Evolutionary conservation across 306 rosid species (phyloP).

Genomic region (Cucurbita moschata): DNA sequence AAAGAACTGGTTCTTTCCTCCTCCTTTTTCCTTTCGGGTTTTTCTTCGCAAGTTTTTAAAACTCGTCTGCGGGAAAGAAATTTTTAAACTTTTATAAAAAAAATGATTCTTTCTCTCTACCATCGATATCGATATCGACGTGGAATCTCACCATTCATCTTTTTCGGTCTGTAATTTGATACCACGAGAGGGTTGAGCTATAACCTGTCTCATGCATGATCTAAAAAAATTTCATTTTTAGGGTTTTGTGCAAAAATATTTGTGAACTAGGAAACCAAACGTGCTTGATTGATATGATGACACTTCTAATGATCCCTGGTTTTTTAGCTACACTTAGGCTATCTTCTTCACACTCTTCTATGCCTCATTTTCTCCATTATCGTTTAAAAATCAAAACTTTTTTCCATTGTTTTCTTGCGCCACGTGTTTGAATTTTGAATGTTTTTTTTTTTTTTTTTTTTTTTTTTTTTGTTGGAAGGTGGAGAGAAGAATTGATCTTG

Average conservation of each 20-base stretch:
- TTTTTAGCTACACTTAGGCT: slow-evolving; percentile 7
- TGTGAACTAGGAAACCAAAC: slow-evolving; percentile 46
- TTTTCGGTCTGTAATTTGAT: too few relatives aligned
- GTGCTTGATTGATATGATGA: slow-evolving; percentile 67
- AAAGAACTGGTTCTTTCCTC: slow-evolving; percentile 49
- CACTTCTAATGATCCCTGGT: slow-evolving; percentile 38
- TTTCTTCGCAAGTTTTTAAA: background rate
- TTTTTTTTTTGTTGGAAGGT: slow-evolving; percentile 32
- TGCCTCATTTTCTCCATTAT: slow-evolving; percentile 11
- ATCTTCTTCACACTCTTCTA: slow-evolving; percentile 30
- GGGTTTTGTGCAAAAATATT: background rate
- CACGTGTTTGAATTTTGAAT: slow-evolving; percentile 36
- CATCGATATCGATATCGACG: too few relatives aligned
- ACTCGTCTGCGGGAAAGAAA: too few relatives aligned
- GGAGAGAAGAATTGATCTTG: slow-evolving; percentile 91
- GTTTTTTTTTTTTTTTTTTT: background rate
- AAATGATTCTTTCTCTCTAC: too few relatives aligned
- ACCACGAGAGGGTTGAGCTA: slow-evolving; percentile 49
- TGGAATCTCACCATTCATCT: too few relatives aligned
- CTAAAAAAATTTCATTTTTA: background rate
- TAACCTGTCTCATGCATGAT: slow-evolving; percentile 90
- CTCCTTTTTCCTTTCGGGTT: background rate
- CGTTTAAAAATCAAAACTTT: background rate
- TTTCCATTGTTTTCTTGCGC: background rate
- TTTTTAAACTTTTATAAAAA: too few relatives aligned